Evolutionary conservation across 257 asterid genomes (phyloP).

Genomic region (Cruciata laevipes): DNA sequence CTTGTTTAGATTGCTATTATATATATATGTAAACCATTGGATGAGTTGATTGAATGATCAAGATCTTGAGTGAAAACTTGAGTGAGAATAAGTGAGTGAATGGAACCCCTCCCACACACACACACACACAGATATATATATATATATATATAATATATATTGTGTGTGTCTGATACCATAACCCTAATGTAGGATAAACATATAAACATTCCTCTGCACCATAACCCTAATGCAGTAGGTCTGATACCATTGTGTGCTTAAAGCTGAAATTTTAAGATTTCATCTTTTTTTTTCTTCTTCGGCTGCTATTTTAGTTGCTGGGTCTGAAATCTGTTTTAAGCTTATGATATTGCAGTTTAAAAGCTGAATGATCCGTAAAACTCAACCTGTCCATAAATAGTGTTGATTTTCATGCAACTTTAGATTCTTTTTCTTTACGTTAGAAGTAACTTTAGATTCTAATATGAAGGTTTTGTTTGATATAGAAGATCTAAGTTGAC

Average conservation of each 20-base stretch:
- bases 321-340: background rate
- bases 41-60: no score
- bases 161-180: no score
- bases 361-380: background rate
- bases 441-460: background rate
- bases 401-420: background rate
- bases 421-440: no score
- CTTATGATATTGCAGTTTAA: background rate
- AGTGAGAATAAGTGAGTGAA: no score
- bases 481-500: background rate
- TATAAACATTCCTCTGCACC: no score
- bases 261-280: background rate
- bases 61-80: no score
- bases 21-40: no score
- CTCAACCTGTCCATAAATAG: background rate
- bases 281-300: background rate
- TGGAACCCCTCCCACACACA: no score
- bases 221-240: background rate
- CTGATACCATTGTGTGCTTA: background rate
- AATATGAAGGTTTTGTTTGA: background rate
- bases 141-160: no score
- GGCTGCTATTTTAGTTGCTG: background rate
- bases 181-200: no score
- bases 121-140: no score
- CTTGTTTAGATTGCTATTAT: background rate